Percentiles rank a stretch among this genome's conserved stretches.
Evolutionary conservation across 257 asterid genomes (phyloP).

Genomic region (Jasminum sambac): DNA sequence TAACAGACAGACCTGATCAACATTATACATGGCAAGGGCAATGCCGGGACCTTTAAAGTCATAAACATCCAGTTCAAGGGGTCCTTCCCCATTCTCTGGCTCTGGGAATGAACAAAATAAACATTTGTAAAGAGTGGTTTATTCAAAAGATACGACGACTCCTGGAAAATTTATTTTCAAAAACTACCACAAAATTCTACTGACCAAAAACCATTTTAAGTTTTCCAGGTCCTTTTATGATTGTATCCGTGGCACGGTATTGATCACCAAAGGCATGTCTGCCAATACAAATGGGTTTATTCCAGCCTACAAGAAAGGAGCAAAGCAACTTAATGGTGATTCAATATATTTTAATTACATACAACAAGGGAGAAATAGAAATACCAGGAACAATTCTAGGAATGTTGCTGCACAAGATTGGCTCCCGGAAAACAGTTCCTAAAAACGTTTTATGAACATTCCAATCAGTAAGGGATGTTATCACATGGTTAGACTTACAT

Average conservation of each 20-base stretch:
- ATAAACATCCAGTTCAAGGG: slow-evolving; percentile 61
- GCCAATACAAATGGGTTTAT: slow-evolving; percentile 88
- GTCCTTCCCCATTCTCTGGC: slow-evolving; percentile 73
- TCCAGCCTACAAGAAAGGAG: slow-evolving; percentile 68
- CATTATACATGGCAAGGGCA: slow-evolving; percentile 89
- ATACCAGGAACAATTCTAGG: slow-evolving; percentile 88
- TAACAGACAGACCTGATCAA: slow-evolving; percentile 63
- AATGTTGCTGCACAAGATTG: slow-evolving; percentile 75
- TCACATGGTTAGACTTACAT: slow-evolving; percentile 7
- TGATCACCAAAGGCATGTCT: slow-evolving; percentile 98
- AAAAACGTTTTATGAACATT: slow-evolving; percentile 18
- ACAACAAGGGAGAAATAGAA: slow-evolving; percentile 22
- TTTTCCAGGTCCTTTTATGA: slow-evolving; percentile 79
- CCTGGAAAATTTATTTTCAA: slow-evolving; percentile 1
- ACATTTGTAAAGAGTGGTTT: slow-evolving; percentile 5
- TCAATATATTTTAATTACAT: slow-evolving; percentile 16
- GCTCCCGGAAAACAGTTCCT: slow-evolving; percentile 97
- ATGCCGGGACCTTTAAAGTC: slow-evolving; percentile 87
- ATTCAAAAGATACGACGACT: slow-evolving; percentile 6
- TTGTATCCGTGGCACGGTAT: slow-evolving; percentile 80
- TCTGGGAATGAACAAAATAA: slow-evolving; percentile 33
- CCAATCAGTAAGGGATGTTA: slow-evolving; percentile 18
- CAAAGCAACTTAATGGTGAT: slow-evolving; percentile 20
- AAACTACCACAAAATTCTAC: slow-evolving; percentile 23
- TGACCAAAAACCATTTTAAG: slow-evolving; percentile 89